Evolutionary conservation across 352 stramenopile species (phyloP), one percentile per base, ranked within the genome.

Genomic region (Globisporangium nunn): DNA sequence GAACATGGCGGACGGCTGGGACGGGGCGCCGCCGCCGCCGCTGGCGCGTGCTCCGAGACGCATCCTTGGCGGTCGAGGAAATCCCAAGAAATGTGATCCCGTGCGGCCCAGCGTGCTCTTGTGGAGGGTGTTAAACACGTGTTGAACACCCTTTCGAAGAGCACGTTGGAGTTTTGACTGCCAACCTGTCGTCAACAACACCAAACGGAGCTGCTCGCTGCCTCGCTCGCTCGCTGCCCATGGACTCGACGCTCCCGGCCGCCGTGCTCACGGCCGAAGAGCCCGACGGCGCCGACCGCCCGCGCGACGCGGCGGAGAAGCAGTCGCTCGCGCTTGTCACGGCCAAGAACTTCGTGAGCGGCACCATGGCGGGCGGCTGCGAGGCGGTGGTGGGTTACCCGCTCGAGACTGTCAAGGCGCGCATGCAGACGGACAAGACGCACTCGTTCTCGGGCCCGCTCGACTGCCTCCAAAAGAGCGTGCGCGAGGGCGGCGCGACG

Each of bases 391-490:
- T 83, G 17, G 78, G 75, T 4, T 88, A 88, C 58, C 78, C 78
- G 31, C 67, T 86, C 17, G 78, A 88, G 63, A 88, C 78, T 28
- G 62, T 85, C 53, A 88, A 88, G 62, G 71, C 78, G 54, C 75
- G 78, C 46, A 79, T 88, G 64, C 78, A 88, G 63, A 88, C 78
- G 23, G 75, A 88, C 63, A 69, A 72, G 44, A 64, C 57, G 17
- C 51, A 50, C 43, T 59, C 62, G 6, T 83, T 80, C 51, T 67
- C 67, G 6, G 72, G 76, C 0, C 67, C 74, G 12, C 43, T 86
- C 14, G 74, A 88, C 62, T 85, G 74, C 28, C 40, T 88, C 12
- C 69, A 71, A 52, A 78, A 85, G 59, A 85, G 74, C 56, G 43
- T 88, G 5, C 61, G 69, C 35, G 65, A 85, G 52, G 78, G 72